Evolutionary conservation across 2,329 filamentous ascomycete species (phyloP), one percentile per base, ranked within the genome.

Genomic region (Cercospora janseana): DNA sequence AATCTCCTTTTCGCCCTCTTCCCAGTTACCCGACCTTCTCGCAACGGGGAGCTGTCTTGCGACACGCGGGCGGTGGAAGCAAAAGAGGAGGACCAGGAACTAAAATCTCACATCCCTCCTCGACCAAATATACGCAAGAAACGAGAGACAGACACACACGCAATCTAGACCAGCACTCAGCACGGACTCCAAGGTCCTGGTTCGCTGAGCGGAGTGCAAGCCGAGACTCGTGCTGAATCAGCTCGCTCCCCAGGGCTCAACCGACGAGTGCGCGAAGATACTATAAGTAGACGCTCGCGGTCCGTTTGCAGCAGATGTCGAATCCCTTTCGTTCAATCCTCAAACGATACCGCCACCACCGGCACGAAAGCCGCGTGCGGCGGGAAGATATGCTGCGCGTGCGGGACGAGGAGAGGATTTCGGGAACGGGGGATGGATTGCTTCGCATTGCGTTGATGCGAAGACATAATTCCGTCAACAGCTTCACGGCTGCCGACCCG

Each of bases 401-500:
- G 16, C 44, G 49, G 10, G 49, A 52, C 18, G 6, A 29, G 15
- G 49, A 52, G 23, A 37, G 49, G 8, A 46, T 42, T 13, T 37
- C 48, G 7, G 32, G 32, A 8, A 27, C 23, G 10, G 38, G 29
- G 6, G 37, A 52, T 23, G 49, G 49, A 16, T 24, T 52, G n/a
- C 49, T 52, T n/a, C 49, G 44, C 27, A 52, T 52, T 15, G 43
- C 49, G 1, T n/a, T 52, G n/a, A 49, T 31, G 16, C 23, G 26
- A n/a, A 34, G 28, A 37, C 34, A 42, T 29, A 41, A 52, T 13
- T 44, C 44, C 15, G 34, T 45, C 28, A 52, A 52, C 21, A 49
- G 50, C 32, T 52, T 52, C 24, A 52, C 50, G 13, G 44, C 40
- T 1, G 50, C 40, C 6, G 50, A 52, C 16, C 45, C 44, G 18